Conservation (phyloP, 1,284 basidiomycete species). For the Ustilago tritici region DNA sequence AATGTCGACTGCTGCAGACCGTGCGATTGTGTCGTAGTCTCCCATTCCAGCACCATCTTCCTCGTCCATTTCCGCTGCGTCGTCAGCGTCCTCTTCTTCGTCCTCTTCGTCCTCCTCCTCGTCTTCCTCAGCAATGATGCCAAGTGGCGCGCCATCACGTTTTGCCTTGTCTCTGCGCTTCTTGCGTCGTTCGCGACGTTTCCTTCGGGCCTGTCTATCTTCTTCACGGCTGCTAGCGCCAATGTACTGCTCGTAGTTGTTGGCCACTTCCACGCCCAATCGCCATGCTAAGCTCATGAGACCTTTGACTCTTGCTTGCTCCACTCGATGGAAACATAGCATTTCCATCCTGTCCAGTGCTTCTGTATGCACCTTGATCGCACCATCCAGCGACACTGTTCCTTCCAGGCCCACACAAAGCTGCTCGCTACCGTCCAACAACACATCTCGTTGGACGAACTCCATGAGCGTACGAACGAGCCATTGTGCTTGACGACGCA, state of each 20-base stretch:
- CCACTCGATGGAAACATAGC: slow-evolving; percentile 39
- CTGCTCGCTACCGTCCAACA: slow-evolving; percentile 15
- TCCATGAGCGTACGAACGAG: slow-evolving; percentile 37
- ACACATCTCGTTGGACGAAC: slow-evolving; percentile 35
- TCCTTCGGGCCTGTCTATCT: slow-evolving; percentile 30
- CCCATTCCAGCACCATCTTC: neutral
- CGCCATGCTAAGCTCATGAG: slow-evolving; percentile 26
- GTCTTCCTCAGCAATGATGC: slow-evolving; percentile 40
- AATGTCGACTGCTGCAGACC: neutral
- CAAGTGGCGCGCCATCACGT: slow-evolving; percentile 33
- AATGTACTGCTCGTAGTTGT: slow-evolving; percentile 35
- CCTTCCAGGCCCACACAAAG: slow-evolving; percentile 22
- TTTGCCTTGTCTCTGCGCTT: slow-evolving; percentile 34
- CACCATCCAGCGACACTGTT: slow-evolving; percentile 28
- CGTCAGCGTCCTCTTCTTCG: slow-evolving; percentile 25
- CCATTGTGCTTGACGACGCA: slow-evolving; percentile 45
- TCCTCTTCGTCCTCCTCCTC: slow-evolving; percentile 45
- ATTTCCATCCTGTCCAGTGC: slow-evolving; percentile 28
- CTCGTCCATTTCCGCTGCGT: slow-evolving; percentile 2
- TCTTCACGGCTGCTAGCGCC: slow-evolving; percentile 34
- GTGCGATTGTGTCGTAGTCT: neutral
- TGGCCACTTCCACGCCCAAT: slow-evolving; percentile 35
- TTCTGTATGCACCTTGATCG: slow-evolving; percentile 27
- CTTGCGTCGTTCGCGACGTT: slow-evolving; percentile 35
- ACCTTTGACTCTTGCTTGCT: slow-evolving; percentile 34